A percentile compares a stretch with the other conserved stretches of the same genome.
Evolutionary conservation across 2,329 filamentous ascomycete genomes (phyloP).

Genomic region (Aspergillus tanneri): DNA sequence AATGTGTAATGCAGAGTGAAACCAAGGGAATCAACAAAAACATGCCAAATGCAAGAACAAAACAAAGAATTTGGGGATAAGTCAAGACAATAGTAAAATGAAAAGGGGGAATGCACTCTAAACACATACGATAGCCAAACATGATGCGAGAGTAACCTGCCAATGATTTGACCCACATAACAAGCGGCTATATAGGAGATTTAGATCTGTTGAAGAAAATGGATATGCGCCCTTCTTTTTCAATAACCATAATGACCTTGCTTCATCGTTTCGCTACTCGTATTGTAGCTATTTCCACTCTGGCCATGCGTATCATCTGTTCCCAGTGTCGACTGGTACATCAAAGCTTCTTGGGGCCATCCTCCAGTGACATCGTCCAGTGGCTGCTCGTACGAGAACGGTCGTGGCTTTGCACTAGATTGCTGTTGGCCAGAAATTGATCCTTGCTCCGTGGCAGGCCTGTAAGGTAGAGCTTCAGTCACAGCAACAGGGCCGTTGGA

Average conservation of each 20-base stretch:
- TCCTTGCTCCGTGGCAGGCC: constrained; percentile 10
- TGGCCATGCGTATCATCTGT: constrained; percentile 21
- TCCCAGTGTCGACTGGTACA: constrained; percentile 36
- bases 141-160: background rate
- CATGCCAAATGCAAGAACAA: background rate
- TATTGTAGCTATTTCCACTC: too few relatives aligned
- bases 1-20: background rate
- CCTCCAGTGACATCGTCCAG: constrained; percentile 28
- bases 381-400: constrained; percentile 14
- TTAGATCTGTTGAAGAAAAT: too few relatives aligned
- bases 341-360: constrained; percentile 44
- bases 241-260: too few relatives aligned
- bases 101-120: background rate
- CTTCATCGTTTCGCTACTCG: too few relatives aligned
- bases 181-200: too few relatives aligned
- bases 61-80: background rate
- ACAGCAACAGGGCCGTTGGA: constrained; percentile 6
- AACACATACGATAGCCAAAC: background rate
- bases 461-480: constrained; percentile 17
- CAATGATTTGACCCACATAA: too few relatives aligned
- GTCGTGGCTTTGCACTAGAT: constrained; percentile 20
- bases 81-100: background rate
- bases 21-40: background rate
- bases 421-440: constrained; percentile 27
- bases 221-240: too few relatives aligned